Base-by-base conservation (phyloP, 768 basidiomycete species). In the Fistulinella prunicolor region DNA sequence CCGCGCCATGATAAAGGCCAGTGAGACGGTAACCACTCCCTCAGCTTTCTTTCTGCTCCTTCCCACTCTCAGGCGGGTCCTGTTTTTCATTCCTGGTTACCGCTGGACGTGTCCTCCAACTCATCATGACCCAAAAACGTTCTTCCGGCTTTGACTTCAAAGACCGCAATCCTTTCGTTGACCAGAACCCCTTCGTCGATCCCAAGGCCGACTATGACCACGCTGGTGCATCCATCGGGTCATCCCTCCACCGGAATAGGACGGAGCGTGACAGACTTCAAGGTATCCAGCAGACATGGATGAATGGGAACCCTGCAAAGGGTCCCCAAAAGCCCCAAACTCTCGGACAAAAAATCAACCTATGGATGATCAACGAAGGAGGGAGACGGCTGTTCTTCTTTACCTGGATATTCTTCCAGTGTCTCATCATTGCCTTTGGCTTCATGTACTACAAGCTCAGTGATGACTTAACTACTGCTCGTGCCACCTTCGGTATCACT, bases 281-380 rank as follows among this genome's bases (percentile, higher is more conserved):
- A 65, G 89, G 90, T 4, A 77, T 96, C 36, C 89, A 94, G 68
- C 77, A 85, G 44, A 68, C 75, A 3, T 72, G 76, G 54, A 78
- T 78, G 10, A 65, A 55, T 22, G 54, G 65, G 14, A 57, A 41
- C 36, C 46, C 55, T 29, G 60, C 59, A 6, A 60, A 55, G 6
- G 60, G 64, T 0, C 64, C 64, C 14, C 72, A 73, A 50, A 59
- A 64, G 38, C 72, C 77, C 26, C 66, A 57, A 44, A 71, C 73
- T 3, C 61, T 70, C 38, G 57, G 59, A 37, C 75, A 82, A 57
- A 78, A 66, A 55, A 76, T 80, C 58, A 74, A 77, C 55, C 58
- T 82, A n/a, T 95, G 93, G 93, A 87, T 92, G 86, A 90, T 94
- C 66, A 94, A 94, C 64, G 93, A 94, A 62, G 94, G 94, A 59